Evolutionary conservation across 768 basidiomycete species (phyloP), one percentile per base, ranked within the genome.

Genomic region (Collybiopsis confluens): DNA sequence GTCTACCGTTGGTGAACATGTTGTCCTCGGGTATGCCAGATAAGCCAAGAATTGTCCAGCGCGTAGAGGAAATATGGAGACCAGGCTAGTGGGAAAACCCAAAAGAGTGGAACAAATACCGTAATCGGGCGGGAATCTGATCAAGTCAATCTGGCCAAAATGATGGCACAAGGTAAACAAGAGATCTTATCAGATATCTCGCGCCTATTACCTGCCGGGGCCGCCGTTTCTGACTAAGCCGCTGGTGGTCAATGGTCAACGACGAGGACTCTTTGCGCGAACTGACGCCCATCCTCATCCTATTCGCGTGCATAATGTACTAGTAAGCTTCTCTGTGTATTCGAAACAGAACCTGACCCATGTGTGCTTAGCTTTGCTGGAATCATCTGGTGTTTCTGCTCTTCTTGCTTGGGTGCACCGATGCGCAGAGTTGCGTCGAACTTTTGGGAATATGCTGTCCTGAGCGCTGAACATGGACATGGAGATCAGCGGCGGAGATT

Each of bases 351-450:
- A 35, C 27, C 30, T 30, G 2, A 18, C 24, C 6, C 11, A 16
- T 35, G 2, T 24, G 3, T 53, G 20, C 42, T 23, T 60, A 83
- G 81, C 36, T 63, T 77, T 36, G 73, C 77, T 15, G 70, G 77
- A 26, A 61, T 86, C 6, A 74, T 76, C 38, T 86, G 86, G 82
- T 88, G 86, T 61, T 66, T 86, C 55, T 66, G 88, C 46, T 85
- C 84, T 30, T 86, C 85, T 6, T 86, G 86, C 68, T 64, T 87
- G 54, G 86, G 86, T 26, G 68, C 70, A 2, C 69, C 81, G 4
- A 65, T 83, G 36, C 68, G 74, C 44, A 68, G 66, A 26, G 64
- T 70, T n/a, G 56, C 82, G 21, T 69, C 71, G 28, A 73, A 73
- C 41, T 59, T 84, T 21, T 82, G 80, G 80, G 70, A 78, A 42